phyloP scores from a whole-genome alignment of 306 rosid species.

The Citrullus mucosospermus region DNA sequence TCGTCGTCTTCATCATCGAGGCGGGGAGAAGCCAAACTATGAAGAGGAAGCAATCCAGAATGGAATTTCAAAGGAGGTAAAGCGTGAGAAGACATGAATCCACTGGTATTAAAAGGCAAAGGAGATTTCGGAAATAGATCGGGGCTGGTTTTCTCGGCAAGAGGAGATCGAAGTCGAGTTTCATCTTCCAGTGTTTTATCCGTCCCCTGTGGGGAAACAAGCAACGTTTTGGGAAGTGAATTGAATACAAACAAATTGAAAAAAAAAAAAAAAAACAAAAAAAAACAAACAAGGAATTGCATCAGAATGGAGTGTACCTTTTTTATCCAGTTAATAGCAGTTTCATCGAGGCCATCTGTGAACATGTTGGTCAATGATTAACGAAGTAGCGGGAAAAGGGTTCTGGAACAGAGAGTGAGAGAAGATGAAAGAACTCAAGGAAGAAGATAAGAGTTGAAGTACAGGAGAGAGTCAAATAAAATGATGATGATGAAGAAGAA shows the following conservation, averaged over 20 bases:
- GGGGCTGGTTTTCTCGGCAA: constrained; percentile 23
- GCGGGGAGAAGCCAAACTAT: constrained; percentile 20
- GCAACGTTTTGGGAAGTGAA: not conserved
- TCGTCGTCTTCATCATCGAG: constrained; percentile 16
- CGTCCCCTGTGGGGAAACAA: constrained; percentile 28
- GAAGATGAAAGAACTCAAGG: not conserved
- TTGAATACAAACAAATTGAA: no score
- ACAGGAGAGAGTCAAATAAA: not conserved
- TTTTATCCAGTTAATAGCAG: constrained; percentile 78
- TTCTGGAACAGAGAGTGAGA: constrained; percentile 10
- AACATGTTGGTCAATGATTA: constrained; percentile 28
- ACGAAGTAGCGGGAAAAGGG: not conserved
- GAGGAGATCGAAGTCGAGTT: constrained; percentile 41
- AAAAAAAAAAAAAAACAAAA: no score
- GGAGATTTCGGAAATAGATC: constrained; percentile 52
- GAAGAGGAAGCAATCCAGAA: constrained; percentile 42
- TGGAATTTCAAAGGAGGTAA: constrained; percentile 74
- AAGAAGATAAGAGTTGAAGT: not conserved
- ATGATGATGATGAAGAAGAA: constrained; percentile 6
- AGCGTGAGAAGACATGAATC: constrained; percentile 26
- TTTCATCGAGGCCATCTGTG: constrained; percentile 88
- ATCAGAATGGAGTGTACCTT: constrained; percentile 28
- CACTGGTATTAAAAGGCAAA: constrained; percentile 14
- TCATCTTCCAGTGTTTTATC: constrained; percentile 23
- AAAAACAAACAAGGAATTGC: not conserved